Evolutionary conservation across 768 basidiomycete genomes (phyloP).

Genomic region (Leccinellum rugosiceps): DNA sequence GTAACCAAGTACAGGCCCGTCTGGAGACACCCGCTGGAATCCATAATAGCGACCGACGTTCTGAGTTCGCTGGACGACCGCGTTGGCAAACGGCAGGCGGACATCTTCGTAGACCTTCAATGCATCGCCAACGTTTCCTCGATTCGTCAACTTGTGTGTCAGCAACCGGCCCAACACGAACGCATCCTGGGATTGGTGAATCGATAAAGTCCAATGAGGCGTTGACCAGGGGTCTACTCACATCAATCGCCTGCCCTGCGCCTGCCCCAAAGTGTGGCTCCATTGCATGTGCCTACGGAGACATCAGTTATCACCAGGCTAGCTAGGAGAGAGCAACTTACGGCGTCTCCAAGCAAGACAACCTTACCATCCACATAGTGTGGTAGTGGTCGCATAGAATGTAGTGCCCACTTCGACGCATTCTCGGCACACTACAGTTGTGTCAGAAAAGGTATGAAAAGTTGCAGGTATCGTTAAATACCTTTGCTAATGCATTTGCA

Average conservation of each 20-base stretch:
- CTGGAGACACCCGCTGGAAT: conserved; percentile 7
- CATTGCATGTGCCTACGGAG: conserved; percentile 42
- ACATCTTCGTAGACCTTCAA: conserved; percentile 32
- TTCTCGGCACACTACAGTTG: conserved; percentile 32
- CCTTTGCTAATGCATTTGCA: conserved; percentile 9
- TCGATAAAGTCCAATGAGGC: background rate
- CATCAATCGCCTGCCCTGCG: conserved; percentile 50
- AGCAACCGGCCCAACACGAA: conserved; percentile 31
- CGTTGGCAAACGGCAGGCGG: conserved; percentile 30
- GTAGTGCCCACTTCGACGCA: conserved; percentile 43
- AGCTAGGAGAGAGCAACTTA: conserved; percentile 18
- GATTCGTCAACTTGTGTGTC: conserved; percentile 18
- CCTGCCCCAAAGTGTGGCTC: conserved; percentile 46
- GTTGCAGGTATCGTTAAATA: background rate
- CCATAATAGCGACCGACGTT: conserved; percentile 23
- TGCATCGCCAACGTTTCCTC: conserved; percentile 23
- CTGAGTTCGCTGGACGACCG: conserved; percentile 16
- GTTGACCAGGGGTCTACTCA: conserved; percentile 13
- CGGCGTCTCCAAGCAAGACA: conserved; percentile 50
- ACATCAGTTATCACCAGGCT: background rate
- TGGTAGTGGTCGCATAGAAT: conserved; percentile 37
- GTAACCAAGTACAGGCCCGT: background rate
- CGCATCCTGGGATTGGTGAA: conserved; percentile 22
- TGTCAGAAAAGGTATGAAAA: background rate
- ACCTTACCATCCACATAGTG: conserved; percentile 38